Percentiles rank a stretch among this genome's conserved stretches.
These are phyloP conservation scores for Pontederia paniculata DNA, from an alignment of 176 grass and related monocot species.

Conservation along the genomic window DNA sequence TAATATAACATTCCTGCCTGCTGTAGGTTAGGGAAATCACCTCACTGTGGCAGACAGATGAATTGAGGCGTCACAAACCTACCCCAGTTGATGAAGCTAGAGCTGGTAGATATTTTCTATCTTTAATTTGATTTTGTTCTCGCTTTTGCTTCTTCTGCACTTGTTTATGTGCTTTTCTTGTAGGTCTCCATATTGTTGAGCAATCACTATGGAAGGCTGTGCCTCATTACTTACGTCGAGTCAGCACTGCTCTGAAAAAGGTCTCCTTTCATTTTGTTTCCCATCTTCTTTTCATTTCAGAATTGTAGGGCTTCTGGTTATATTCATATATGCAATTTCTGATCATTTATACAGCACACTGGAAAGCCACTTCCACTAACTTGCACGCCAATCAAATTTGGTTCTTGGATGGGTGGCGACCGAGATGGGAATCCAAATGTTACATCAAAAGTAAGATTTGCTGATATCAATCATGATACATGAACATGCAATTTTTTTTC, in stretches of 20 bases:
- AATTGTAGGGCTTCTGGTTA: not conserved
- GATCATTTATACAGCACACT: conserved; percentile 45
- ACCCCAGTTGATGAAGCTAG: conserved; percentile 95
- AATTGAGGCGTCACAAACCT: conserved; percentile 86
- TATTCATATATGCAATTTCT: conserved; percentile 2
- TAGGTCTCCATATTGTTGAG: conserved; percentile 92
- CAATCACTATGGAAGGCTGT: conserved; percentile 97
- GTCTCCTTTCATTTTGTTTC: conserved; percentile 11
- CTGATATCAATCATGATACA: not conserved
- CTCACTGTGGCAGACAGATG: conserved; percentile 89
- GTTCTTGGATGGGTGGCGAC: conserved; percentile 97
- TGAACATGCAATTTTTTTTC: not conserved
- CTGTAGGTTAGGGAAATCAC: conserved; percentile 76
- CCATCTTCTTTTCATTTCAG: conserved; percentile 4
- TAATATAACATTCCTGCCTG: conserved; percentile 9
- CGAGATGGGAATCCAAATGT: conserved; percentile 93
- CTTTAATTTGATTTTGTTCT: not conserved
- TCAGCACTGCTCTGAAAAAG: conserved; percentile 90
- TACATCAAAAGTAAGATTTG: conserved; percentile 68
- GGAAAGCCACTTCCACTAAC: conserved; percentile 81
- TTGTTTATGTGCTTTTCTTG: not conserved
- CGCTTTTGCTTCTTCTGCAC: conserved; percentile 5
- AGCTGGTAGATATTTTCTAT: conserved; percentile 40
- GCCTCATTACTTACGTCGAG: conserved; percentile 86
- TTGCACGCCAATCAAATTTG: conserved; percentile 90